phyloP scores from a whole-genome alignment of 192 early-diverging fungal genomes.

The Coemansia sp. region DNA sequence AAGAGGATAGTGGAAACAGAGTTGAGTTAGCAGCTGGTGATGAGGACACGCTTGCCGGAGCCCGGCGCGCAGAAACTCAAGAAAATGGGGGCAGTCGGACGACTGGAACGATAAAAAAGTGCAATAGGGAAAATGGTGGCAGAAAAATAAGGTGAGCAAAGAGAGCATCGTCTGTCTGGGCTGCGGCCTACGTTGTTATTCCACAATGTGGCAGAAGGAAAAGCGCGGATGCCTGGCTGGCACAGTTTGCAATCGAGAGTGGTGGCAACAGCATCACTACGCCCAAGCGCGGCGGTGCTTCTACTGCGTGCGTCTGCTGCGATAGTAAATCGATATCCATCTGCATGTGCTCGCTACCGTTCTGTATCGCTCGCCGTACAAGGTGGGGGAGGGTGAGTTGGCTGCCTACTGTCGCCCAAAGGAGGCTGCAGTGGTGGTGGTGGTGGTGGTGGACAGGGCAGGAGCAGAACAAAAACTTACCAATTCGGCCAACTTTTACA shows the following conservation, averaged over 20 bases:
- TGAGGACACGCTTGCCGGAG: neutral
- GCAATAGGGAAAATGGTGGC: neutral
- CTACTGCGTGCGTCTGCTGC: conserved; percentile 6
- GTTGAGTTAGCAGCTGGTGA: neutral
- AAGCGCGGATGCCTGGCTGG: too few species aligned
- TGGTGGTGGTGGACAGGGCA: too few species aligned
- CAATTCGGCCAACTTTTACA: too few species aligned
- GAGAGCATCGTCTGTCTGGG: neutral
- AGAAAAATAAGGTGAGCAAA: neutral
- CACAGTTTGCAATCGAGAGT: neutral
- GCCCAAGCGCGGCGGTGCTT: neutral
- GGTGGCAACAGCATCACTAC: neutral
- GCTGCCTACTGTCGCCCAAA: neutral
- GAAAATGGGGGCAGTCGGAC: neutral
- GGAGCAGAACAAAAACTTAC: too few species aligned
- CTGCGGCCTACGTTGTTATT: neutral
- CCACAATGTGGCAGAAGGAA: neutral
- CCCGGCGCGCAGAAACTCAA: neutral
- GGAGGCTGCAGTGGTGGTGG: neutral
- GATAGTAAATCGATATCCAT: conserved; percentile 16
- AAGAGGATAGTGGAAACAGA: neutral
- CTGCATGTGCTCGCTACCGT: conserved; percentile 6
- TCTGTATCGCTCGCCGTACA: neutral
- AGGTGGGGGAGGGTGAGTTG: neutral
- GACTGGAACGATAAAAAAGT: neutral